phyloP scores from a whole-genome alignment of 768 basidiomycete genomes.

The Phaeotremella fagi region DNA sequence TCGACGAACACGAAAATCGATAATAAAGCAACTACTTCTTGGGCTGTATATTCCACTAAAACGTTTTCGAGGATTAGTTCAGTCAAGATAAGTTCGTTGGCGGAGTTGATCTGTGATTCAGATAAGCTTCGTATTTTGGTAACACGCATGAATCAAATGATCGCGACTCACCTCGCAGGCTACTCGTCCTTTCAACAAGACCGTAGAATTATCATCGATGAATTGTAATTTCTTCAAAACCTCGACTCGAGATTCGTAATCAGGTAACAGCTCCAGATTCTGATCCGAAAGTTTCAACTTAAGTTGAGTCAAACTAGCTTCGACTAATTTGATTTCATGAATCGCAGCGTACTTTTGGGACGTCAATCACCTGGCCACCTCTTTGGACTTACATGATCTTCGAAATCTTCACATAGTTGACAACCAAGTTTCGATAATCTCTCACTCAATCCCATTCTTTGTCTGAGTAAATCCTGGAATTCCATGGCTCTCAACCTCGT shows the following conservation, averaged over 20 bases:
- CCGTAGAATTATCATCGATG: constrained; percentile 92
- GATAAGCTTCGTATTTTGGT: not conserved
- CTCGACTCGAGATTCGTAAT: constrained; percentile 89
- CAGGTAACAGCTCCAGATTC: constrained; percentile 91
- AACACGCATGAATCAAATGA: no score
- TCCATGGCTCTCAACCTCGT: constrained; percentile 73
- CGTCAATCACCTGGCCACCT: not conserved
- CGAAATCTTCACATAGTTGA: constrained; percentile 62
- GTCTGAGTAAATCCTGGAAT: constrained; percentile 75
- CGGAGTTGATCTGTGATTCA: constrained; percentile 79
- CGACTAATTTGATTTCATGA: constrained; percentile 71
- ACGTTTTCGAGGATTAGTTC: constrained; percentile 96
- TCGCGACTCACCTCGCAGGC: constrained; percentile 76
- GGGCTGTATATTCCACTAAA: constrained; percentile 80
- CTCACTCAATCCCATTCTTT: constrained; percentile 55
- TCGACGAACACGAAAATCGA: constrained; percentile 98
- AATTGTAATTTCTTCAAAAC: constrained; percentile 88
- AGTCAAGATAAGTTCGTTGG: constrained; percentile 91
- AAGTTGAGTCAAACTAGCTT: constrained; percentile 67
- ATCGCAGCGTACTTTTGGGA: constrained; percentile 62
- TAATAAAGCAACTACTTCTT: constrained; percentile 91
- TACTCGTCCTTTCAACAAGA: constrained; percentile 90
- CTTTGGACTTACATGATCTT: constrained; percentile 62
- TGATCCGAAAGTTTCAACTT: constrained; percentile 89
- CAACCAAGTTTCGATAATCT: constrained; percentile 55